Base-by-base conservation (phyloP, 2,329 filamentous ascomycete species). In the Aspergillus sp. region DNA sequence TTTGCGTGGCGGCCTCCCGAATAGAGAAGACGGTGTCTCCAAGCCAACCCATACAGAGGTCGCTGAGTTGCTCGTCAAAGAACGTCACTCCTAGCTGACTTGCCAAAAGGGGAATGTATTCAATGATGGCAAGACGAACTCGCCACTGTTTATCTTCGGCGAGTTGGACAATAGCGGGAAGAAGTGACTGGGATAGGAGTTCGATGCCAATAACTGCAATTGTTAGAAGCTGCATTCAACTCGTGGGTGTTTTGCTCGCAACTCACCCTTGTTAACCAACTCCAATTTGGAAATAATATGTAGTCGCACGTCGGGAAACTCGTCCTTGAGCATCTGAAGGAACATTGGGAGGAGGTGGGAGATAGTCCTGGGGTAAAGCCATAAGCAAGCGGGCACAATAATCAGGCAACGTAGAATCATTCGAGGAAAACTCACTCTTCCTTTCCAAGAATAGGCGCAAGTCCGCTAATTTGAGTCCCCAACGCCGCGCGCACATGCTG, bases 281-380 rank as follows among this genome's bases (percentile, higher is more conserved):
- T 99, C 96, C 55, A 99, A 87, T 79, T 99, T 99, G n/a, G 95
- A 98, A 71, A 99, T 99, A 75, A 99, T 99, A 79, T 99, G 96
- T 58, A 99, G 86, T 62, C 95, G 89, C 51, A 99, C 95, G 73
- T 99, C 95, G 20, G 95, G 95, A 76, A 97, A 98, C 72, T 99
- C 95, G 70, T 99, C 95, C 83, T 98, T 99, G 68, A 99, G 87
- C 95, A 99, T 99, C 75, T 96, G 91, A 53, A 99, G 83, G 78
- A 99, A 98, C 93, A 99, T 99, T 53, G 95, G 95, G 44, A 99
- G 85, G 44, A 99, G 86, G 74, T 99, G 95, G 66, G 95, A 89
- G 65, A 96, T 98, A 30, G 95, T 99, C 77, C 91, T 95, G 64
- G 1, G 47, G 38, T 55, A 59, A 66, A 43, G n/a, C 18, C 41